Conservation (phyloP, 768 basidiomycete species). For the Tricholoma sp. region DNA sequence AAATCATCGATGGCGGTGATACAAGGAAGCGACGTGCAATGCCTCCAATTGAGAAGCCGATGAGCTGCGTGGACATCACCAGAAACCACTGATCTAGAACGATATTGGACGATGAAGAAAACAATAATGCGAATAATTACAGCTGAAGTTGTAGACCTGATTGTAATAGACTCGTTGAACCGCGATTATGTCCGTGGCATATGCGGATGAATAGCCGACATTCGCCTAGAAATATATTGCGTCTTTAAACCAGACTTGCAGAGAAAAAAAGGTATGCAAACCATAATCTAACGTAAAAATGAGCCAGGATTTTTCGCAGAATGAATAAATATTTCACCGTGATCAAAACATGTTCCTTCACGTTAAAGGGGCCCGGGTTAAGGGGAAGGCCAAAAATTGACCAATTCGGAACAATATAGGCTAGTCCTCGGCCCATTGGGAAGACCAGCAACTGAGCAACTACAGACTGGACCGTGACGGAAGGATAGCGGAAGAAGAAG, state of each 20-base stretch:
- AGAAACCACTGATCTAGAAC: constrained; percentile 69
- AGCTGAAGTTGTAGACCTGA: constrained; percentile 53
- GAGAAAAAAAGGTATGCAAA: no score
- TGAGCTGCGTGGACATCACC: constrained; percentile 70
- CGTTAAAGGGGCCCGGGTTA: constrained; percentile 67
- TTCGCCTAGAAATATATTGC: constrained; percentile 13
- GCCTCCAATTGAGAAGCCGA: constrained; percentile 79
- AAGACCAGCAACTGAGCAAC: constrained; percentile 69
- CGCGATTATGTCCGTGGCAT: constrained; percentile 74
- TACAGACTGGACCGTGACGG: constrained; percentile 43
- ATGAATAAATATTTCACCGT: constrained; percentile 23
- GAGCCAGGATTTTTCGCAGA: no score
- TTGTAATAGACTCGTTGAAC: constrained; percentile 72
- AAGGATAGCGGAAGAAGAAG: constrained; percentile 74
- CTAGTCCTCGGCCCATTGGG: constrained; percentile 60
- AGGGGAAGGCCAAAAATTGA: constrained; percentile 46
- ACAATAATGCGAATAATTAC: constrained; percentile 27
- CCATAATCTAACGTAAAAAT: no score
- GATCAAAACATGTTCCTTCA: constrained; percentile 62
- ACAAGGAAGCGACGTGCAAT: constrained; percentile 74
- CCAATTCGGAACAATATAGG: constrained; percentile 45
- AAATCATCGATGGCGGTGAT: constrained; percentile 71
- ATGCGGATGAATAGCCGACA: constrained; percentile 47
- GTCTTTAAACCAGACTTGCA: no score
- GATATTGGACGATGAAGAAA: no score